Evolutionary conservation across 345 rosid species (phyloP).

Genomic region (Reutealis trisperma): DNA sequence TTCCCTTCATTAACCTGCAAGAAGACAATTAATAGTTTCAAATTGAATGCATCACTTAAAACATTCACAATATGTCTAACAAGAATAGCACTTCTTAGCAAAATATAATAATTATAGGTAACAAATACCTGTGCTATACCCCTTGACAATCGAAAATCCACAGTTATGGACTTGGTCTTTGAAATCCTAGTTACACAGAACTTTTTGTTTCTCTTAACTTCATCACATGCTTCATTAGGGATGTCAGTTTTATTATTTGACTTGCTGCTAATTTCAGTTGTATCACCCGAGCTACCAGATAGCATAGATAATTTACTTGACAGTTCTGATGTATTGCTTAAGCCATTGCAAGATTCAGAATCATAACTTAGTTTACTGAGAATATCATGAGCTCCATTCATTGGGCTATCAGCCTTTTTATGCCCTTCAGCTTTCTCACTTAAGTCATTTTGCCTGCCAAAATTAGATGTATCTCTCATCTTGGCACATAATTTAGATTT

Average conservation of each 20-base stretch:
- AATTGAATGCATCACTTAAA: constrained; percentile 15
- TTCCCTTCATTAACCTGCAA: constrained; percentile 96
- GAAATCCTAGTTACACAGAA: constrained; percentile 64
- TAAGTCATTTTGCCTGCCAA: constrained; percentile 34
- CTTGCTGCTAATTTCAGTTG: constrained; percentile 46
- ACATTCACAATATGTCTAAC: constrained; percentile 9
- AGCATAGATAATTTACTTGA: constrained; percentile 39
- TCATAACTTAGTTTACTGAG: constrained; percentile 36
- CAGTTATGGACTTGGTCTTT: constrained; percentile 73
- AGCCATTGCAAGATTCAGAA: constrained; percentile 36
- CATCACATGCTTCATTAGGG: constrained; percentile 43
- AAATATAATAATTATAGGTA: constrained; percentile 6
- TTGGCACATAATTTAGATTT: constrained; percentile 25
- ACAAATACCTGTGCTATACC: constrained; percentile 88
- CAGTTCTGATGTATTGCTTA: constrained; percentile 37
- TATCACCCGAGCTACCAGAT: constrained; percentile 42
- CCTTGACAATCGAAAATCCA: constrained; percentile 91
- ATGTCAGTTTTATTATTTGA: constrained; percentile 36
- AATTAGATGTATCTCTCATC: constrained; percentile 41
- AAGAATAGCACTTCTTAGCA: not conserved
- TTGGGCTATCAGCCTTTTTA: constrained; percentile 36
- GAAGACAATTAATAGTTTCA: constrained; percentile 13
- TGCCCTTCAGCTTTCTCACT: constrained; percentile 37
- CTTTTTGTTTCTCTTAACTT: constrained; percentile 54
- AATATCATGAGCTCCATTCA: constrained; percentile 40